phyloP scores from a whole-genome alignment of 129 eudicot genomes.

The Cynara cardunculus region DNA sequence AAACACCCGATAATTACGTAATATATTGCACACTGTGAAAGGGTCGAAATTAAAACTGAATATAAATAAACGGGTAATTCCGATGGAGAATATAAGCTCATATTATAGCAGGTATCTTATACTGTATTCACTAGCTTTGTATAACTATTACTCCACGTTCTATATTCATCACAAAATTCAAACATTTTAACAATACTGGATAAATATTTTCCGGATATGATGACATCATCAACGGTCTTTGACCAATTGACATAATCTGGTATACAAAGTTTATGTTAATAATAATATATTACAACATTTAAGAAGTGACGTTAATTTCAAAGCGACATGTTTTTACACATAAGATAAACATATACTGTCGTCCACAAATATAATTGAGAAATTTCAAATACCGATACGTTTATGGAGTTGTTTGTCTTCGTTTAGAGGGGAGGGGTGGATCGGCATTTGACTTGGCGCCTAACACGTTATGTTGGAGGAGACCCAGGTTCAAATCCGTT shows the following conservation, averaged over 20 bases:
- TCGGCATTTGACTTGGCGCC: background rate
- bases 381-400: background rate
- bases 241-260: background rate
- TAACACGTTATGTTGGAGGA: background rate
- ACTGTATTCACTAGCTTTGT: background rate
- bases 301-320: background rate
- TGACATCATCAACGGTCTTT: background rate
- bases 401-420: background rate
- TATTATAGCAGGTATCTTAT: constrained; percentile 4
- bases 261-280: background rate
- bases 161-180: background rate
- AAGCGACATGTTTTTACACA: background rate
- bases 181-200: background rate
- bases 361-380: background rate
- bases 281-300: background rate
- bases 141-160: background rate
- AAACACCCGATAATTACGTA: background rate
- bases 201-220: background rate
- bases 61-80: background rate
- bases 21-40: background rate
- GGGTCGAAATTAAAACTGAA: background rate
- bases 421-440: background rate
- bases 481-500: background rate
- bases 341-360: too few relatives aligned
- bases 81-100: background rate